Evolutionary conservation across 2,329 filamentous ascomycete genomes (phyloP).

Genomic region (Ceratocystis cubensis): DNA sequence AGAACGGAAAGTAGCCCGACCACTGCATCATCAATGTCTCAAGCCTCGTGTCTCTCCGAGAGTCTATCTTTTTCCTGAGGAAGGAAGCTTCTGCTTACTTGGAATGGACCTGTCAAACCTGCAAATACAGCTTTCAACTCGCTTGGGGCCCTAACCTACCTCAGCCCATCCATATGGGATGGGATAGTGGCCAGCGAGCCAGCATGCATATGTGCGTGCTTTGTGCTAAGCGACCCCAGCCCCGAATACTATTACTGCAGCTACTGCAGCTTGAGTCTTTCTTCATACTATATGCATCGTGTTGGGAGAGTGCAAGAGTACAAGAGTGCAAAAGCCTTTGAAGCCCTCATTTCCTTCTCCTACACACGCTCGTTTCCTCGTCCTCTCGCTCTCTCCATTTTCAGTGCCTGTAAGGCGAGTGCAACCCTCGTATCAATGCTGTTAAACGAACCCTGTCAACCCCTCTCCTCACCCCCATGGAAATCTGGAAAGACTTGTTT

Average conservation of each 20-base stretch:
- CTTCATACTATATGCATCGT: neutral
- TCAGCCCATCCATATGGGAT: neutral
- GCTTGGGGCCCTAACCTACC: neutral
- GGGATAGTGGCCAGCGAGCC: neutral
- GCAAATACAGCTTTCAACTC: no score
- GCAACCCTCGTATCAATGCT: neutral
- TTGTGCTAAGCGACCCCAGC: neutral
- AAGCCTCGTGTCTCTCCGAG: no score
- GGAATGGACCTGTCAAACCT: no score
- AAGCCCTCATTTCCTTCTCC: neutral
- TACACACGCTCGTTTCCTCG: neutral
- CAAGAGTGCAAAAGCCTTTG: neutral
- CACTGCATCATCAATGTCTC: no score
- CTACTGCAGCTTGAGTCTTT: neutral
- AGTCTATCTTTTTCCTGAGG: no score
- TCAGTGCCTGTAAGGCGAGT: neutral
- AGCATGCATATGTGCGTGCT: neutral
- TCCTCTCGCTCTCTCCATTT: neutral
- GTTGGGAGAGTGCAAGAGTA: neutral
- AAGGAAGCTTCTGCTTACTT: no score
- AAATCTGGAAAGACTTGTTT: conserved; percentile 5
- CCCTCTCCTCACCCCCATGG: no score
- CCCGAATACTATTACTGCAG: no score
- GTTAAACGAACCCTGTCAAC: conserved; percentile 8
- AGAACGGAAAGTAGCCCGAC: no score